These are phyloP conservation scores for Cicer bijugum DNA, from an alignment of 306 rosid species.

Conservation along the genomic window DNA sequence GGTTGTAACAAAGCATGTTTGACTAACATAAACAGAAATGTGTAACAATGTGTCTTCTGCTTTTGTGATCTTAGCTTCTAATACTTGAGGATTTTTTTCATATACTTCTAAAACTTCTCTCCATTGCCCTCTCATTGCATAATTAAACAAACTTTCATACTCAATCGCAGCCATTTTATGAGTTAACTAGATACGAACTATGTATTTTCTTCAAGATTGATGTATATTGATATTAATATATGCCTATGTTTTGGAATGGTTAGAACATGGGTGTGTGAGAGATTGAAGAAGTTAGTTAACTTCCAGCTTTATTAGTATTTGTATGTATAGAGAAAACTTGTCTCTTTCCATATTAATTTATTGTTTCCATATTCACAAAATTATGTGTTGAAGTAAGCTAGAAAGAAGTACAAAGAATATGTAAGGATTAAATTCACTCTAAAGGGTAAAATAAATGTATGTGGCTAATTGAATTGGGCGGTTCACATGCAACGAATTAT, in stretches of 20 bases:
- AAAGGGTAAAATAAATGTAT: not conserved
- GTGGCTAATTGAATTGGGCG: too few relatives aligned
- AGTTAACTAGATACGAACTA: not conserved
- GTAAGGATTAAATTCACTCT: not conserved
- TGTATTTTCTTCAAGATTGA: slow-evolving; percentile 9
- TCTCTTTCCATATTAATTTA: slow-evolving; percentile 9
- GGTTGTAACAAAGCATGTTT: slow-evolving; percentile 38
- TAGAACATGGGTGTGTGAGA: slow-evolving; percentile 18
- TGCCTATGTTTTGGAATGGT: not conserved
- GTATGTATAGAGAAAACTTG: not conserved
- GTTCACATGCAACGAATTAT: too few relatives aligned
- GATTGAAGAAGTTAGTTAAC: not conserved
- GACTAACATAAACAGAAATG: slow-evolving; percentile 46
- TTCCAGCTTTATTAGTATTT: slow-evolving; percentile 7
- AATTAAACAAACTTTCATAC: slow-evolving; percentile 40
- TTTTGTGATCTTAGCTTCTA: slow-evolving; percentile 50
- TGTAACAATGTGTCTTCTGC: slow-evolving; percentile 52
- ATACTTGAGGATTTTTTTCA: slow-evolving; percentile 26
- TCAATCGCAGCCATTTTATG: slow-evolving; percentile 42
- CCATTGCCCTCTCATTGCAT: slow-evolving; percentile 50
- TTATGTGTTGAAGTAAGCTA: not conserved
- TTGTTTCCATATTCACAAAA: not conserved
- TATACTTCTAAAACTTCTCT: slow-evolving; percentile 40
- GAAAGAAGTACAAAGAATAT: slow-evolving; percentile 9
- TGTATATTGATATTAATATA: not conserved